These are phyloP conservation scores for Plasmodium knowlesi DNA, from an alignment of 169 alveolate species.

Conservation along the genomic window DNA sequence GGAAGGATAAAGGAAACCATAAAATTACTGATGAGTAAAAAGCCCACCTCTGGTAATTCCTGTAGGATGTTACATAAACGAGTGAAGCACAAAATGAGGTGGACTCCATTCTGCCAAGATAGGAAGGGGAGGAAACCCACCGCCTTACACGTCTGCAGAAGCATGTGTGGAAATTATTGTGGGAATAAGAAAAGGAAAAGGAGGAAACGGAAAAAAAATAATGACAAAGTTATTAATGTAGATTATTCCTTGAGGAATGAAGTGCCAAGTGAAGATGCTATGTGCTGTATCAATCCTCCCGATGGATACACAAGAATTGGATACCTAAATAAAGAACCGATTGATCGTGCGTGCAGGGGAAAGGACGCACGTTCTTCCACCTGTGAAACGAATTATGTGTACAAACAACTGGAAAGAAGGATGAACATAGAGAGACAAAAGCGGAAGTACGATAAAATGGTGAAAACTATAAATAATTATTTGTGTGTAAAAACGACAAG, in stretches of 20 bases:
- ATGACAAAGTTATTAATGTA: not conserved
- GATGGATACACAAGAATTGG: not conserved
- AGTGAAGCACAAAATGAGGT: not conserved
- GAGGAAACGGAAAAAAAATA: not conserved
- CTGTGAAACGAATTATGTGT: not conserved
- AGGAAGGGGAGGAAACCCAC: not conserved
- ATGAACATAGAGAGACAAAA: slow-evolving; percentile 28
- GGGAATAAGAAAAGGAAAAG: not conserved
- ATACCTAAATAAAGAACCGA: not conserved
- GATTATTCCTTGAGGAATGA: not conserved
- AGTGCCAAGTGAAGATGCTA: not conserved
- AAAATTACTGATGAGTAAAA: not conserved
- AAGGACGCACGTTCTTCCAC: not conserved
- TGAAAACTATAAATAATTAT: slow-evolving; percentile 27
- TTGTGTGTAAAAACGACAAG: slow-evolving; percentile 56
- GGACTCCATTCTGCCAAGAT: not conserved
- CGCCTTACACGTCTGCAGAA: not conserved
- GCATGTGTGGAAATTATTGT: not conserved
- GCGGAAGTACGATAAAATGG: slow-evolving; percentile 13
- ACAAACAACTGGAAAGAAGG: slow-evolving; percentile 3
- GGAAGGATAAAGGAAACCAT: not conserved
- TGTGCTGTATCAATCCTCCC: not conserved
- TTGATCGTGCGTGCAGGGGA: not conserved
- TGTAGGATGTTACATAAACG: not conserved
- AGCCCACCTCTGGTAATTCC: not conserved